Percentiles rank a stretch among this genome's conserved stretches.
Evolutionary conservation across 805 yeast species (phyloP).

Genomic region (Wickerhamiella alocasiicola): DNA sequence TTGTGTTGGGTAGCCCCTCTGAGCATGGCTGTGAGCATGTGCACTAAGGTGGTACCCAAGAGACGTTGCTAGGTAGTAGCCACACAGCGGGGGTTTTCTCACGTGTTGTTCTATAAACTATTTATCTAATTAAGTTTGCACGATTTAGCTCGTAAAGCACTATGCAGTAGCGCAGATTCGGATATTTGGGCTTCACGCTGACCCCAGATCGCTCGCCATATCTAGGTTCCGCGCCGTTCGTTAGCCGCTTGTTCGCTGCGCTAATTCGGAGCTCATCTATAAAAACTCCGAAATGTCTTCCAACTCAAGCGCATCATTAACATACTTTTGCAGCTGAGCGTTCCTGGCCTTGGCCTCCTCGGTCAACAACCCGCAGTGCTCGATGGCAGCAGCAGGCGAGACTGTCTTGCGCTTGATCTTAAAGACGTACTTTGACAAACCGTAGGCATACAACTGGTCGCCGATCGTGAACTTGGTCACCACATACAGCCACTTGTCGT

Average conservation of each 20-base stretch:
- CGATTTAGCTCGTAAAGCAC: too few species aligned
- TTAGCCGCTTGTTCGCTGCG: too few species aligned
- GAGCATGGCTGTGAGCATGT: too few species aligned
- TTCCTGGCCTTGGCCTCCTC: conserved; percentile 35
- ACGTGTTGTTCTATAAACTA: too few species aligned
- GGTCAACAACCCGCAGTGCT: conserved; percentile 42
- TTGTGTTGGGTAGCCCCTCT: too few species aligned
- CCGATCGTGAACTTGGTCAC: conserved; percentile 43
- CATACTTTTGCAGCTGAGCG: conserved; percentile 14
- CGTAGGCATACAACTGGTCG: conserved; percentile 37
- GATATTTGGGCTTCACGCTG: not conserved
- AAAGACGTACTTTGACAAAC: conserved; percentile 68
- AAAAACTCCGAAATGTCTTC: conserved; percentile 16
- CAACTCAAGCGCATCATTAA: conserved; percentile 17
- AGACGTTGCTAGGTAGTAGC: too few species aligned
- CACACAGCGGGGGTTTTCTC: too few species aligned
- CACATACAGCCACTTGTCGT: conserved; percentile 72
- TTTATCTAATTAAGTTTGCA: too few species aligned
- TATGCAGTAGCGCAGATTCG: not conserved
- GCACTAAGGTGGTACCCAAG: too few species aligned
- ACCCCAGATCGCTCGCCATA: not conserved
- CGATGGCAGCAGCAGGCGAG: conserved; percentile 47
- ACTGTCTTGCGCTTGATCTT: conserved; percentile 70
- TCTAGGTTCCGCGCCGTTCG: too few species aligned
- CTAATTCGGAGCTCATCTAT: too few species aligned